phyloP scores from a whole-genome alignment of 805 yeast species.

The Danielozyma ontarioensis region DNA sequence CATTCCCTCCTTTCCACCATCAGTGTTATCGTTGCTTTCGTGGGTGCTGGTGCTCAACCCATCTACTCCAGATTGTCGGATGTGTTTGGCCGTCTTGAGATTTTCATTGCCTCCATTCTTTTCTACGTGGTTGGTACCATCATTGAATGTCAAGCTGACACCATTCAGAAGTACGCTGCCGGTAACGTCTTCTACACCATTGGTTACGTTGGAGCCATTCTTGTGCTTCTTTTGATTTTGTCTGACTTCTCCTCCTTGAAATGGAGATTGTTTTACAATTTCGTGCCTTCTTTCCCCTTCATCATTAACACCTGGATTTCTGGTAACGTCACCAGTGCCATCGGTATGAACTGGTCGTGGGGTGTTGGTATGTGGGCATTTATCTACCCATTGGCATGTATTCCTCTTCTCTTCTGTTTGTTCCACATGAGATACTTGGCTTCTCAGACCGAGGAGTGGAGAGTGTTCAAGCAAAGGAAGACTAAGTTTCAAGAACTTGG shows the following conservation, averaged over 20 bases:
- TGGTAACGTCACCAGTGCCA: slow-evolving; percentile 12
- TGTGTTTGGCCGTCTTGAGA: slow-evolving; percentile 58
- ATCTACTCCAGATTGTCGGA: slow-evolving; percentile 61
- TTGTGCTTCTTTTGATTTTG: slow-evolving; percentile 10
- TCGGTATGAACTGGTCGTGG: slow-evolving; percentile 12
- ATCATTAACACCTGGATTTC: slow-evolving; percentile 17
- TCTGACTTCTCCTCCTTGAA: slow-evolving; percentile 13
- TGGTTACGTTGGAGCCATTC: slow-evolving; percentile 13
- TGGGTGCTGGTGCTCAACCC: slow-evolving; percentile 65
- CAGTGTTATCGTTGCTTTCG: slow-evolving; percentile 51
- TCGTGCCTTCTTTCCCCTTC: slow-evolving; percentile 12
- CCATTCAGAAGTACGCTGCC: slow-evolving; percentile 55
- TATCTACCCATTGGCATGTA: slow-evolving; percentile 13
- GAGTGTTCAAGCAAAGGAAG: slow-evolving; percentile 6
- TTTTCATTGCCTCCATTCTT: slow-evolving; percentile 43
- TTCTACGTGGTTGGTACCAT: slow-evolving; percentile 62
- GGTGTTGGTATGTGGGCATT: slow-evolving; percentile 19
- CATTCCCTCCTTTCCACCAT: slow-evolving; percentile 59
- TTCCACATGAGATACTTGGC: slow-evolving; percentile 13
- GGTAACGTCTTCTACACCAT: slow-evolving; percentile 44
- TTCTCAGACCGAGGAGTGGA: slow-evolving; percentile 13
- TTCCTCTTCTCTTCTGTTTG: slow-evolving; percentile 12
- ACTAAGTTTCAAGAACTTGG: slow-evolving; percentile 5
- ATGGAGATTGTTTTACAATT: slow-evolving; percentile 13
- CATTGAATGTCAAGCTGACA: slow-evolving; percentile 55